Base-by-base conservation (phyloP, 108 stramenopile species). In the Aurantiochytrium sp. region DNA sequence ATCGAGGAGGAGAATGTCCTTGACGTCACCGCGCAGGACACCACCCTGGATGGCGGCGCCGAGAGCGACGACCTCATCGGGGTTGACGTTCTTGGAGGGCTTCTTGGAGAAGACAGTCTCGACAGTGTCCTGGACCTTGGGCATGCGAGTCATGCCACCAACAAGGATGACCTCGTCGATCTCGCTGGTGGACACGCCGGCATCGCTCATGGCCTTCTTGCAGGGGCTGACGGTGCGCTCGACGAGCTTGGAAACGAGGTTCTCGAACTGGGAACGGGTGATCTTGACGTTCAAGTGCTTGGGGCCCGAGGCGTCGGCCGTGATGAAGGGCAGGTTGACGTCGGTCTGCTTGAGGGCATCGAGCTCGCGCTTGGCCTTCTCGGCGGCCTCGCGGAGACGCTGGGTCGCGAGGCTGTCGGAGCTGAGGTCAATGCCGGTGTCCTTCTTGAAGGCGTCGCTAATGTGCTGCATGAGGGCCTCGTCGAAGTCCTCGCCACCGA, bases 1-100 rank as follows among this genome's bases (percentile, higher is more conserved):
- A 94, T 99, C 99, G 87, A 99, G 90, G 55, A 99, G 90, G 49
- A 99, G 91, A 90, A 99, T 98, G 93, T 99, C 99, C 95, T 98
- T 99, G 71, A 99, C 98, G 92, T 98, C 98, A 8, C 98, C 99
- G 92, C 97, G 96, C 60, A 99, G 93, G 49, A 99, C 98, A 59
- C 99, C 99, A 69, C 98, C 99, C 93, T 99, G 98, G 92, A 99
- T 99, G 88, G 99, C 99, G 14, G 99, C 99, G 69, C 99, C 99
- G 97, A 99, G 98, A 88, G 99, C 99, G 51, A 99, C 99, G 58
- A 99, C 99, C 92, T 99, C 99, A 91, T 99, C 99, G 73, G 99
- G 98, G 92, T 99, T 99, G 69, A 99, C 99, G 42, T 98, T 98
- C 49, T 97, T 93, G 87, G 92, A 93, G 19, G 96, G 95, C 88